Percentiles rank a stretch among this genome's conserved stretches.
Conservation (phyloP, 2,329 filamentous ascomycete genomes). For the Trichoderma pleuroti region DNA sequence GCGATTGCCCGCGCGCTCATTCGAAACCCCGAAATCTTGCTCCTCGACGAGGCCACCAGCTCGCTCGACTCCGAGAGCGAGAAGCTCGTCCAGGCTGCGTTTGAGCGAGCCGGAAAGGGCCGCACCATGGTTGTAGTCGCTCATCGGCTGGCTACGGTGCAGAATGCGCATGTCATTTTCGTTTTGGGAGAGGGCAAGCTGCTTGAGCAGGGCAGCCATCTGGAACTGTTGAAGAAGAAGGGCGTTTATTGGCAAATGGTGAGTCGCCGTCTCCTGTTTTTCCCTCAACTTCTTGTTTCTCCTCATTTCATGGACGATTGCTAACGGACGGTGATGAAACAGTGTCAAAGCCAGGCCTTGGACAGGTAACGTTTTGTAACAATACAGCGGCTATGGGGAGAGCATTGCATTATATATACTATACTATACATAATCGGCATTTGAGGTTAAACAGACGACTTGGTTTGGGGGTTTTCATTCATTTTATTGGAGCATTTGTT, state of each 20-base stretch:
- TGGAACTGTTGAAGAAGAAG: slow-evolving; percentile 47
- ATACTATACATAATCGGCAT: background rate
- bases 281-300: background rate
- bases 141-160: slow-evolving; percentile 71
- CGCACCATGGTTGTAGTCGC: slow-evolving; percentile 72
- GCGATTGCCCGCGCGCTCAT: slow-evolving; percentile 67
- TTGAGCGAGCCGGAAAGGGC: slow-evolving; percentile 59
- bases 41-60: slow-evolving; percentile 71
- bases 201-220: slow-evolving; percentile 52
- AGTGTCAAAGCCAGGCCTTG: slow-evolving; percentile 59
- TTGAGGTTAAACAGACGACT: background rate
- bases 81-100: slow-evolving; percentile 61
- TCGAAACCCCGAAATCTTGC: slow-evolving; percentile 60
- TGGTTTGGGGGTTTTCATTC: background rate
- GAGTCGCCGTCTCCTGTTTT: slow-evolving; percentile 27
- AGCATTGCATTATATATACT: background rate
- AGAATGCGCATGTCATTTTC: slow-evolving; percentile 76
- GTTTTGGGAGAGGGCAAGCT: slow-evolving; percentile 65
- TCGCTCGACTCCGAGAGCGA: slow-evolving; percentile 63
- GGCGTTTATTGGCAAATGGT: slow-evolving; percentile 60
- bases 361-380: slow-evolving; percentile 40
- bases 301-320: background rate
- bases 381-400: background rate
- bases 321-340: slow-evolving; percentile 25
- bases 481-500: background rate